Conservation (phyloP, 1,284 basidiomycete species). For the Lentinula novae-zelandiae region DNA sequence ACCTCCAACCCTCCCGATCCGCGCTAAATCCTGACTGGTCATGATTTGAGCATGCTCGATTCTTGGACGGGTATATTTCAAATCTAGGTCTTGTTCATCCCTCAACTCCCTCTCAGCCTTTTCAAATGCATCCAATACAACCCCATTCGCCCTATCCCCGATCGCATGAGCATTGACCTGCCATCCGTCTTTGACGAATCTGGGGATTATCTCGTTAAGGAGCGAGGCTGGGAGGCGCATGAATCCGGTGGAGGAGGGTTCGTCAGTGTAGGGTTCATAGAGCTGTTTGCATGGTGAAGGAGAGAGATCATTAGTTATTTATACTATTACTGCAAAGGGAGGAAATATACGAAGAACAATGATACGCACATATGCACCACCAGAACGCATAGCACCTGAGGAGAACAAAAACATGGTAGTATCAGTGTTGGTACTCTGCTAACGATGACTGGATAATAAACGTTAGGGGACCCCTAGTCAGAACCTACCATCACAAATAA, state of each 20-base stretch:
- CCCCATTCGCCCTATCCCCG: conserved; percentile 14
- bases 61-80: conserved; percentile 57
- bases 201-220: conserved; percentile 1
- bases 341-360: not conserved
- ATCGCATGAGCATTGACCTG: conserved; percentile 15
- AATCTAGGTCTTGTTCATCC: conserved; percentile 11
- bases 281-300: not conserved
- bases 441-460: not conserved
- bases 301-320: not conserved
- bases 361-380: conserved; percentile 40
- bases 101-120: conserved; percentile 21
- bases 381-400: conserved; percentile 8
- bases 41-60: conserved; percentile 94
- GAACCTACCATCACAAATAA: conserved; percentile 10
- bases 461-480: too few species aligned
- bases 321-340: not conserved
- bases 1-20: conserved; percentile 74
- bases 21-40: conserved; percentile 59
- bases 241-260: conserved; percentile 7
- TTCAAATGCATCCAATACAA: conserved; percentile 65
- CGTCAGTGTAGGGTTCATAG: conserved; percentile 12
- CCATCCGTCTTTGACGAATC: conserved; percentile 13
- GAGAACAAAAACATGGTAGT: not conserved
- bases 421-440: not conserved
- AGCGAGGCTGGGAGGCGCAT: conserved; percentile 11